Evolutionary conservation across 192 early-diverging fungal species (phyloP).

Genomic region (Coemansia sp.): DNA sequence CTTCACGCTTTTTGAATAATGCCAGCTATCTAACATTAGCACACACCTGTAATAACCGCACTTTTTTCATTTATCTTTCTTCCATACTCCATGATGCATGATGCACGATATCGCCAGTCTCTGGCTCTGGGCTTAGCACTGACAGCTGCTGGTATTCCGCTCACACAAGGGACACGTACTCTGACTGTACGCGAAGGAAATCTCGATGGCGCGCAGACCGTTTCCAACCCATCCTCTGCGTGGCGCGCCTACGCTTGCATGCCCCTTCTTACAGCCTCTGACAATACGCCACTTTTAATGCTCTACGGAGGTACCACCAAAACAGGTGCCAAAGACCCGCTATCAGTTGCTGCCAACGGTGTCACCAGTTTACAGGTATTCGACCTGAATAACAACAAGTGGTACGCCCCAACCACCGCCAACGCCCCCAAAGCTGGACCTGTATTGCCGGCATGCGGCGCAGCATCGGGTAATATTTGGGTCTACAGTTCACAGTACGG

Average conservation of each 20-base stretch:
- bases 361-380: slow-evolving; percentile 41
- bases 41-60: neutral
- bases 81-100: neutral
- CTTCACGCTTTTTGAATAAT: slow-evolving; percentile 1
- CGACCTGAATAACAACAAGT: slow-evolving; percentile 42
- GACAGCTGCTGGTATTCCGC: neutral
- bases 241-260: slow-evolving; percentile 55
- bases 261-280: slow-evolving; percentile 47
- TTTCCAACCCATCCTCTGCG: slow-evolving; percentile 33
- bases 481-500: slow-evolving; percentile 48
- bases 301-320: slow-evolving; percentile 54
- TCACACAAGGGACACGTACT: neutral
- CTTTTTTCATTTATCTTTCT: neutral
- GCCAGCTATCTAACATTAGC: neutral
- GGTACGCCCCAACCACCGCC: slow-evolving; percentile 50
- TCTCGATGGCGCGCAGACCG: slow-evolving; percentile 33
- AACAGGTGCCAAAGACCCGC: slow-evolving; percentile 27
- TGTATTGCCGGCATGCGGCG: slow-evolving; percentile 50
- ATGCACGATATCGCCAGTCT: neutral
- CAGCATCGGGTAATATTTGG: slow-evolving; percentile 37
- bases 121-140: neutral
- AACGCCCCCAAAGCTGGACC: slow-evolving; percentile 41
- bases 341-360: slow-evolving; percentile 31
- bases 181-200: slow-evolving; percentile 34
- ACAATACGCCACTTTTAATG: slow-evolving; percentile 45